Base-by-base conservation (phyloP, 331 rosid genomes). In the Acacia concinna region DNA sequence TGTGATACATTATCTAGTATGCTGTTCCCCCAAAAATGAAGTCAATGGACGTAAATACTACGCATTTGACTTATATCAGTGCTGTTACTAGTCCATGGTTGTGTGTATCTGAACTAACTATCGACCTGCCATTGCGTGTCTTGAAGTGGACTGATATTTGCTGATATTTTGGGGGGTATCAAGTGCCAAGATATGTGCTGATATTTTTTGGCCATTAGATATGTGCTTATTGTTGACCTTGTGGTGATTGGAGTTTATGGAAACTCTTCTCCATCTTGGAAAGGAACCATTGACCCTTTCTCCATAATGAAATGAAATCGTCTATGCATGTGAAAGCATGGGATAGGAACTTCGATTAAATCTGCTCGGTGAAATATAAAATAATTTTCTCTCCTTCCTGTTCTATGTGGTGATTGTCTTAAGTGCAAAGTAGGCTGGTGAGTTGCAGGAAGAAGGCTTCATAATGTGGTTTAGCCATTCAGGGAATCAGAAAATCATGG, bases 191-290 rank as follows among this genome's bases (percentile, higher is more conserved):
- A 8, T 46, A 46, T 46, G 18, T 46, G 2, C 52, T 46, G n/a
- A 46, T 46, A 44, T 44, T 2, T 51, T 49, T 51, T 18, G 8
- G 59, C 27, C 57, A 20, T 20, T 46, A 31, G 20, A 59, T 34
- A 9, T 17, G n/a, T 75, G 3, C 10, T 71, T 66, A 44, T 71
- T 76, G 6, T 49, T 78, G 77, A 47, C 70, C 80, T 38, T 83
- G 43, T 37, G 46, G 46, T 47, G 67, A 17, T 38, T 68, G 59
- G 59, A 51, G 4, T 41, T 74, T 25, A 35, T 68, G 52, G 38
- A 35, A n/a, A 67, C 38, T 73, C 67, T 56, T 20, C 57, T 20
- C 25, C 15, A 34, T 73, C 67, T 34, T 38, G 11, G 41, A 38
- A 38, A 38, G 7, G 41, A 38, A 38, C 41, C 11, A 1, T 8